Evolutionary conservation across 441 rosid species (phyloP).

Genomic region (Croton setiger): DNA sequence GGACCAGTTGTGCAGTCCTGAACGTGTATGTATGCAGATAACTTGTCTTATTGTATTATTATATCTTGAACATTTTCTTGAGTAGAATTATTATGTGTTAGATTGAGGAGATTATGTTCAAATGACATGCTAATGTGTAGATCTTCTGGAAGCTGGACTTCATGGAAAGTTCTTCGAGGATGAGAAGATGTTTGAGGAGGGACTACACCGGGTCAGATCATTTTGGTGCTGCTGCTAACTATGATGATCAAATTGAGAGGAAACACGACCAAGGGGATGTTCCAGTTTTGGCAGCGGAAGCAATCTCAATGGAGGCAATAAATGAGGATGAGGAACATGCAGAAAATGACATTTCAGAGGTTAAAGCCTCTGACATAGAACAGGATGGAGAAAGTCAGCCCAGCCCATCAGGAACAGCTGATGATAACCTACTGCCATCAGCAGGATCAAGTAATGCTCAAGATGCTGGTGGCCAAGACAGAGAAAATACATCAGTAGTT

Average conservation of each 20-base stretch:
- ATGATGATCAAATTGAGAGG: constrained; percentile 54
- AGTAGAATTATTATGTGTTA: constrained; percentile 5
- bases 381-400: constrained; percentile 41
- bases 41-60: constrained; percentile 1
- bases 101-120: not conserved
- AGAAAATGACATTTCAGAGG: constrained; percentile 61
- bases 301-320: constrained; percentile 66
- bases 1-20: constrained; percentile 54
- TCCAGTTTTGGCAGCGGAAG: constrained; percentile 87
- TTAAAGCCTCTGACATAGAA: constrained; percentile 41
- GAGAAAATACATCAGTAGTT: constrained; percentile 56
- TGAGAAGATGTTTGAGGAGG: constrained; percentile 89
- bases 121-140: constrained; percentile 38
- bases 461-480: constrained; percentile 46
- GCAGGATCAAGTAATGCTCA: constrained; percentile 49
- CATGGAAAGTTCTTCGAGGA: constrained; percentile 95
- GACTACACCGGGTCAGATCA: constrained; percentile 85
- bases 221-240: constrained; percentile 93
- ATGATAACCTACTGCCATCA: constrained; percentile 46
- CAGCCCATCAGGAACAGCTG: constrained; percentile 44
- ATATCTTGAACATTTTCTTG: not conserved
- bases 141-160: constrained; percentile 97
- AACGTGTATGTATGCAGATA: constrained; percentile 52
- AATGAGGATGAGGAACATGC: constrained; percentile 84
- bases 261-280: constrained; percentile 47